These are phyloP conservation scores for Phtheirospermum japonicum DNA, from an alignment of 257 asterid species.

Conservation along the genomic window DNA sequence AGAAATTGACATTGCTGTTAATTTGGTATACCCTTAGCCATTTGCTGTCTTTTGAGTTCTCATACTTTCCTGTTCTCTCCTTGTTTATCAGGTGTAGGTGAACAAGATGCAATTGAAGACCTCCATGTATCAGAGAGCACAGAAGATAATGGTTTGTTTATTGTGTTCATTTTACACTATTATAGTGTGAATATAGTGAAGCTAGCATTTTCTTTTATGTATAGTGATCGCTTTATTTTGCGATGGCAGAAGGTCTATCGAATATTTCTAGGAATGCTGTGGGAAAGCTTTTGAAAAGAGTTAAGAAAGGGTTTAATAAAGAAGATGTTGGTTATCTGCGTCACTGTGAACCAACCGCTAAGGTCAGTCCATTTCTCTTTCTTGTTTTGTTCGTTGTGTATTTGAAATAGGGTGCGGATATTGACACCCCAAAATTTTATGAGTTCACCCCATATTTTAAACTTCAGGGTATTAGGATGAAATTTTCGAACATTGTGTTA, in stretches of 20 bases:
- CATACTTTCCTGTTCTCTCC: constrained; percentile 7
- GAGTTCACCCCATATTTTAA: too few relatives aligned
- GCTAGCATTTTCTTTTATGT: constrained; percentile 13
- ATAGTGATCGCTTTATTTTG: constrained; percentile 22
- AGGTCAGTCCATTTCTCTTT: constrained; percentile 33
- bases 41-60: not conserved
- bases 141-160: constrained; percentile 52
- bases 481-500: too few relatives aligned
- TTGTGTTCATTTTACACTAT: not conserved
- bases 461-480: too few relatives aligned
- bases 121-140: constrained; percentile 26
- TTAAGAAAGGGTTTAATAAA: constrained; percentile 48
- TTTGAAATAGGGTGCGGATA: too few relatives aligned
- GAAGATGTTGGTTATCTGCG: constrained; percentile 56
- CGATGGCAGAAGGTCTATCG: constrained; percentile 58
- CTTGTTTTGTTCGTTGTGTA: constrained; percentile 7
- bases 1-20: not conserved
- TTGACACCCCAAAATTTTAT: too few relatives aligned
- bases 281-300: constrained; percentile 63
- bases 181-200: constrained; percentile 4
- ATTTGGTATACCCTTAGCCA: not conserved
- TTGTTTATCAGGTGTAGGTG: constrained; percentile 36
- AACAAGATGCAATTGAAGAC: constrained; percentile 32
- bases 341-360: constrained; percentile 38
- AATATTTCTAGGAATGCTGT: constrained; percentile 67